A percentile compares a stretch with the other conserved stretches of the same genome.
Conservation (phyloP, 2,329 filamentous ascomycete species). For the Fusarium verticillioides region DNA sequence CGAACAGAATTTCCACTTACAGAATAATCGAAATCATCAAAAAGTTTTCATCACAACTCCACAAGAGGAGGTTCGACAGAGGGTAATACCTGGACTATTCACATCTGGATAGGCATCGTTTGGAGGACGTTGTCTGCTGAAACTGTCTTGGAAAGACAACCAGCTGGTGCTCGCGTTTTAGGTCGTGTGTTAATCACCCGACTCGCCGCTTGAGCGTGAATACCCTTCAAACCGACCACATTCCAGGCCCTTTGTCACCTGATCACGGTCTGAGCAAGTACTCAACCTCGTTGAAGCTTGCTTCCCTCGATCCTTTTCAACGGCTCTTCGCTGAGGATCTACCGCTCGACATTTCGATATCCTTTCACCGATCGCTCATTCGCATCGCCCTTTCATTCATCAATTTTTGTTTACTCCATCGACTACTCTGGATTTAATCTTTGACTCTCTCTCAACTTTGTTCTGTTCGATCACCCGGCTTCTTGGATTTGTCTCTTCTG, state of each 20-base stretch:
- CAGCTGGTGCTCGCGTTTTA: conserved; percentile 42
- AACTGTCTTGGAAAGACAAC: conserved; percentile 36
- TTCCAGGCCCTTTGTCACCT: conserved; percentile 25
- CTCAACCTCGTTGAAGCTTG: conserved; percentile 21
- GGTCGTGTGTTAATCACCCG: conserved; percentile 39
- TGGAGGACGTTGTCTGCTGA: conserved; percentile 33
- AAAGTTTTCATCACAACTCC: conserved; percentile 36
- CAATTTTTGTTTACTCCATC: conserved; percentile 29
- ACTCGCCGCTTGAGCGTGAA: conserved; percentile 42
- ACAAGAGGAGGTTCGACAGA: conserved; percentile 30
- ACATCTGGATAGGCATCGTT: conserved; percentile 38
- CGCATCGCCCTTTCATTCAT: conserved; percentile 43
- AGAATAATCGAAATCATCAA: conserved; percentile 43
- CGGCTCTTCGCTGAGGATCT: conserved; percentile 9
- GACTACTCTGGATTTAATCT: conserved; percentile 40
- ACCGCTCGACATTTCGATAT: conserved; percentile 22
- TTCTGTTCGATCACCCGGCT: conserved; percentile 30
- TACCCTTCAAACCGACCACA: conserved; percentile 17
- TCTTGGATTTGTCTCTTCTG: conserved; percentile 45
- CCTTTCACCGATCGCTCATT: conserved; percentile 27
- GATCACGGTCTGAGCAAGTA: conserved; percentile 24
- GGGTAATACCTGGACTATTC: conserved; percentile 31
- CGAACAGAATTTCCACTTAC: conserved; percentile 38
- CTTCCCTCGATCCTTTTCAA: conserved; percentile 26
- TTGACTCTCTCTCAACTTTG: conserved; percentile 28